Conservation (phyloP, 2,329 filamentous ascomycete genomes). For the Sclerotinia spermophila region DNA sequence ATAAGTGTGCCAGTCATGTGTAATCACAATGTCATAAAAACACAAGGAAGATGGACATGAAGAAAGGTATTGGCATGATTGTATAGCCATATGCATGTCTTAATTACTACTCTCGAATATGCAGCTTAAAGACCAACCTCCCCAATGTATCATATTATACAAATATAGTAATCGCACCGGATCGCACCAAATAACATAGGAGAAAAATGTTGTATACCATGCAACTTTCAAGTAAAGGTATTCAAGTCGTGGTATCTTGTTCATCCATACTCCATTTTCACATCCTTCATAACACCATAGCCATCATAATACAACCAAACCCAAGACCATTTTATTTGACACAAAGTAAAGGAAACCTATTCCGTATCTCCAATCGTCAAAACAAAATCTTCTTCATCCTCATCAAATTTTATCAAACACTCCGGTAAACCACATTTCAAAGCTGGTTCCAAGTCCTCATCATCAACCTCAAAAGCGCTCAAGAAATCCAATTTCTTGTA, state of each 20-base stretch:
- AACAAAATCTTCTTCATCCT: slow-evolving; percentile 53
- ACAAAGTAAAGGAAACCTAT: neutral
- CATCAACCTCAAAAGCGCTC: slow-evolving; percentile 53
- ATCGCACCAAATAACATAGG: neutral
- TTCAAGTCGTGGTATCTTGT: slow-evolving; percentile 12
- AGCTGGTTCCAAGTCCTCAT: slow-evolving; percentile 41
- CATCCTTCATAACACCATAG: slow-evolving; percentile 7
- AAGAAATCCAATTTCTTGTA: slow-evolving; percentile 50
- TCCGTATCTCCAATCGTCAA: slow-evolving; percentile 42
- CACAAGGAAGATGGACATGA: neutral
- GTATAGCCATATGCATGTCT: neutral
- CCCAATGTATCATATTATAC: slow-evolving; percentile 2
- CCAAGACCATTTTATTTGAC: neutral
- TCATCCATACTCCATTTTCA: slow-evolving; percentile 4
- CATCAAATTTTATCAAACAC: slow-evolving; percentile 36
- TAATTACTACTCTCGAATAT: slow-evolving; percentile 1
- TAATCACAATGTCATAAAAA: neutral
- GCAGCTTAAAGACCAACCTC: neutral
- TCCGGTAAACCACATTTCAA: slow-evolving; percentile 32
- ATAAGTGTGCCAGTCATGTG: neutral
- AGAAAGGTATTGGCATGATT: neutral
- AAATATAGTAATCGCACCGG: neutral
- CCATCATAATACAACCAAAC: neutral
- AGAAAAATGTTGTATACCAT: slow-evolving; percentile 2
- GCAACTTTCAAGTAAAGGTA: neutral